Evolutionary conservation across 2,329 filamentous ascomycete species (phyloP).

Genomic region (Aspergillus neotritici): DNA sequence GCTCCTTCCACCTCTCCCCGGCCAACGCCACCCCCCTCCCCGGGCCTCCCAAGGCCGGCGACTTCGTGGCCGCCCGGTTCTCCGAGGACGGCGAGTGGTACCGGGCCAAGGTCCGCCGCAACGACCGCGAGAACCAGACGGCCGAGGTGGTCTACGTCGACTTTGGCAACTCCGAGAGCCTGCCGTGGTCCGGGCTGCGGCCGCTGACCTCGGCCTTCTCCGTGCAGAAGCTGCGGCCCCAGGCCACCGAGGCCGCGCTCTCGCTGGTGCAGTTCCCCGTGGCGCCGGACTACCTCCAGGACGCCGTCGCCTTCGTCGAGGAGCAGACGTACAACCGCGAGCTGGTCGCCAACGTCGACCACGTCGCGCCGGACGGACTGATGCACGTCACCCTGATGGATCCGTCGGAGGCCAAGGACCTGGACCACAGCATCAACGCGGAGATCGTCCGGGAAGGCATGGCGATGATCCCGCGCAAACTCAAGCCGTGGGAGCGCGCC

Average conservation of each 20-base stretch:
- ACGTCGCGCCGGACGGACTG: conserved; percentile 71
- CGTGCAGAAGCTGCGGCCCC: conserved; percentile 72
- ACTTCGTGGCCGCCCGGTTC: conserved; percentile 87
- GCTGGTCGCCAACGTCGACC: conserved; percentile 88
- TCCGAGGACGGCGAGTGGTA: conserved; percentile 90
- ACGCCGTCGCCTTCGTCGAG: conserved; percentile 69
- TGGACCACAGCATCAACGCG: conserved; percentile 79
- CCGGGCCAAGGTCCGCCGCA: conserved; percentile 80
- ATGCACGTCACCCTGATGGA: conserved; percentile 87
- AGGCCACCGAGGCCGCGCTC: conserved; percentile 80
- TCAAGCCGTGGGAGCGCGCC: conserved; percentile 83
- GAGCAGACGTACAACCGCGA: conserved; percentile 69
- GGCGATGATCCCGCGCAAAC: conserved; percentile 85
- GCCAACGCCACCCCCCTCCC: conserved; percentile 69
- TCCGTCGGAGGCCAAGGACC: conserved; percentile 55
- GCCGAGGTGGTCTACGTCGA: conserved; percentile 92
- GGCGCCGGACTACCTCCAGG: conserved; percentile 72
- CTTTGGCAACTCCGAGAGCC: conserved; percentile 88
- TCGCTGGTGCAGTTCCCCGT: conserved; percentile 86
- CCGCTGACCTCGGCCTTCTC: conserved; percentile 75
- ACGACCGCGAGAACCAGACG: conserved; percentile 83
- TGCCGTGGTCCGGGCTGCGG: conserved; percentile 78
- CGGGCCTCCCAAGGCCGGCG: conserved; percentile 79
- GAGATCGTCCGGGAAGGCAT: conserved; percentile 78
- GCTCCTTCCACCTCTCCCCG: conserved; percentile 80